Evolutionary conservation across 352 stramenopile genomes (phyloP).

Genomic region (Phytopythium boreale): DNA sequence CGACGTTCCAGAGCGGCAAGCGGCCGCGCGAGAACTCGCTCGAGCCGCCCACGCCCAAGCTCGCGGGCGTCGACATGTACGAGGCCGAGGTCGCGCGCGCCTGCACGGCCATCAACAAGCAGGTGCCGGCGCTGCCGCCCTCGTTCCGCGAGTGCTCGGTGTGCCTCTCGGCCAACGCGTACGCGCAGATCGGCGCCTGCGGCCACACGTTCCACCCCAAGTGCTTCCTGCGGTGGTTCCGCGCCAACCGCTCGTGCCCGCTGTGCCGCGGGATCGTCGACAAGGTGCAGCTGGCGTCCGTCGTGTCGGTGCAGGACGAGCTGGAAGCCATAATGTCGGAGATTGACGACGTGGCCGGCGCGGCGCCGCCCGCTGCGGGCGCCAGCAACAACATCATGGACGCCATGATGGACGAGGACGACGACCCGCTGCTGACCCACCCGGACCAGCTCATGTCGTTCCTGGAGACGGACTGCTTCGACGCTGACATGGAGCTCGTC

Average conservation of each 20-base stretch:
- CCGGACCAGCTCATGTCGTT: slow-evolving; percentile 52
- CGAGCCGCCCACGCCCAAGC: slow-evolving; percentile 6
- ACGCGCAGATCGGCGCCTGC: slow-evolving; percentile 62
- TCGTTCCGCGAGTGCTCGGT: slow-evolving; percentile 72
- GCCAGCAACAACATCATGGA: slow-evolving; percentile 8
- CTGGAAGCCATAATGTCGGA: slow-evolving; percentile 78
- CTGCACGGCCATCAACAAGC: slow-evolving; percentile 50
- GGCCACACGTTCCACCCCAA: slow-evolving; percentile 78
- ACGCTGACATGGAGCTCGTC: slow-evolving; percentile 68
- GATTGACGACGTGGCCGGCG: slow-evolving; percentile 46
- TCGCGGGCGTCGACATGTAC: slow-evolving; percentile 46
- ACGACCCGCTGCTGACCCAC: slow-evolving; percentile 35
- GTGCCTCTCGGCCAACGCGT: slow-evolving; percentile 67
- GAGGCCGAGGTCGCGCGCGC: slow-evolving; percentile 63
- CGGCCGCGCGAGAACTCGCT: slow-evolving; percentile 22
- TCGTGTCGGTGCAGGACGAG: slow-evolving; percentile 52
- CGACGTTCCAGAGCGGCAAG: slow-evolving; percentile 12
- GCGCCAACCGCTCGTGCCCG: slow-evolving; percentile 67
- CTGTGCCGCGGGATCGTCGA: slow-evolving; percentile 64
- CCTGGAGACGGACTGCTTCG: slow-evolving; percentile 42
- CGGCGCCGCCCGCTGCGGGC: background rate
- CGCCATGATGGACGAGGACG: slow-evolving; percentile 20
- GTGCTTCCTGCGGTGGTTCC: slow-evolving; percentile 82
- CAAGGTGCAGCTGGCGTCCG: slow-evolving; percentile 48
- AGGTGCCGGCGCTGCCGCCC: slow-evolving; percentile 38